Evolutionary conservation across 768 basidiomycete species (phyloP).

Genomic region (Kwoniella sp.): DNA sequence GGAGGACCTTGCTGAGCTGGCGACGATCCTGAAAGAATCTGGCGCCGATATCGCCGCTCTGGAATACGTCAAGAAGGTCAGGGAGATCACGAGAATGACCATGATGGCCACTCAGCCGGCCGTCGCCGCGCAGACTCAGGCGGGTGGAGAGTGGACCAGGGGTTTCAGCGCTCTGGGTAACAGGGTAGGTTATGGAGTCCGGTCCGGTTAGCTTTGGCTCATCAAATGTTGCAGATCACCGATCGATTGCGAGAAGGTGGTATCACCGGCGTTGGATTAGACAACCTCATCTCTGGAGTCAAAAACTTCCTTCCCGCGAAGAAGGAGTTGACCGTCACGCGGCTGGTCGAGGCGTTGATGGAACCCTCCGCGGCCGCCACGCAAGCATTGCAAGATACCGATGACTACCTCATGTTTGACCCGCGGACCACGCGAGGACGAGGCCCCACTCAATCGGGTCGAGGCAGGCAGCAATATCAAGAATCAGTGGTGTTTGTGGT

Average conservation of each 20-base stretch:
- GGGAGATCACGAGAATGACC: slow-evolving; percentile 91
- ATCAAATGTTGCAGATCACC: slow-evolving; percentile 62
- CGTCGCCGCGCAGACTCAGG: slow-evolving; percentile 58
- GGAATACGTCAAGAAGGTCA: slow-evolving; percentile 81
- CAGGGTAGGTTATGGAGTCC: slow-evolving; percentile 58
- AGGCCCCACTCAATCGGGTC: slow-evolving; percentile 54
- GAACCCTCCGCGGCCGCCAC: slow-evolving; percentile 91
- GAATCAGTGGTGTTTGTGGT: slow-evolving; percentile 92
- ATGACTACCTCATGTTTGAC: slow-evolving; percentile 91
- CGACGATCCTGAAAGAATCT: slow-evolving; percentile 74
- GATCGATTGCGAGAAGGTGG: slow-evolving; percentile 90
- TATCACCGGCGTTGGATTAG: slow-evolving; percentile 58
- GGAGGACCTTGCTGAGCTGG: slow-evolving; percentile 82
- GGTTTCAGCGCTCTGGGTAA: slow-evolving; percentile 90
- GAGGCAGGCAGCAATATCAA: slow-evolving; percentile 61
- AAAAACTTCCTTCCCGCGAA: slow-evolving; percentile 95
- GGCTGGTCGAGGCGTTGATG: slow-evolving; percentile 93
- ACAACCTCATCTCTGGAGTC: slow-evolving; percentile 94
- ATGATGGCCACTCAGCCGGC: slow-evolving; percentile 60
- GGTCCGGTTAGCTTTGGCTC: neutral
- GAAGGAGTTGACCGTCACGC: slow-evolving; percentile 81
- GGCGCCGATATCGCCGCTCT: slow-evolving; percentile 73
- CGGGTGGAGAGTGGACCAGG: slow-evolving; percentile 83
- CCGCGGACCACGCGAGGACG: slow-evolving; percentile 67
- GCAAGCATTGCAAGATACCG: slow-evolving; percentile 90